Base-by-base conservation (phyloP, 169 alveolate genomes). In the Plasmodium gallinaceum region DNA sequence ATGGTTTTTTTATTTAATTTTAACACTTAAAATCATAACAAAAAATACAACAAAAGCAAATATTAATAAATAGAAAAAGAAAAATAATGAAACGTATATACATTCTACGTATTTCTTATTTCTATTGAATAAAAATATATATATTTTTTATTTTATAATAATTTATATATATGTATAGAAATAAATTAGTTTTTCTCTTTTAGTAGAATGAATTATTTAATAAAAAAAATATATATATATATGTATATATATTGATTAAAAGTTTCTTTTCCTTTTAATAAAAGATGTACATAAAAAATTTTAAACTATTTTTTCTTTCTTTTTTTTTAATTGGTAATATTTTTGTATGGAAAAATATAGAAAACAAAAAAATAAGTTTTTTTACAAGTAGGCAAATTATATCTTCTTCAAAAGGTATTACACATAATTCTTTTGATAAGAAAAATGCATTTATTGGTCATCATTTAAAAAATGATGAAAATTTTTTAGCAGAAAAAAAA, bases 251-350 rank as follows among this genome's bases (percentile, higher is more conserved):
- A 57, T 57, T 6, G 24, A 32, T 48, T 24, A n/a, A 32, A 32
- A 1, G 39, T 32, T 32, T 32, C 39, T 32, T 4, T 4, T 32
- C 39, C 39, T 32, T 32, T 2, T 32, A 32, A 32, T 7, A 14
- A 70, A 71, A 42, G 18, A 71, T 71, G 83, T 22, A 7, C 45
- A 26, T 39, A 1, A 42, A 20, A 62, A 26, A 22, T 45, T n/a
- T 10, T 2, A 57, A 48, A 14, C 0, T 22, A 9, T 3, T 62
- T 45, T 52, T 9, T 45, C 24, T 22, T 20, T 45, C 8, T 43
- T n/a, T 73, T 32, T 54, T 73, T 5, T 10, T 73, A 24, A 51
- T 73, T 73, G 46, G 72, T 43, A 39, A 18, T 62, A 43, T 39
- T 24, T 73, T 26, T 52, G 0, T 73, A 16, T 73, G 87, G 87